Evolutionary conservation across 495 filamentous ascomycete genomes (phyloP).

Genomic region (Lasiosphaeriaceae sp.): DNA sequence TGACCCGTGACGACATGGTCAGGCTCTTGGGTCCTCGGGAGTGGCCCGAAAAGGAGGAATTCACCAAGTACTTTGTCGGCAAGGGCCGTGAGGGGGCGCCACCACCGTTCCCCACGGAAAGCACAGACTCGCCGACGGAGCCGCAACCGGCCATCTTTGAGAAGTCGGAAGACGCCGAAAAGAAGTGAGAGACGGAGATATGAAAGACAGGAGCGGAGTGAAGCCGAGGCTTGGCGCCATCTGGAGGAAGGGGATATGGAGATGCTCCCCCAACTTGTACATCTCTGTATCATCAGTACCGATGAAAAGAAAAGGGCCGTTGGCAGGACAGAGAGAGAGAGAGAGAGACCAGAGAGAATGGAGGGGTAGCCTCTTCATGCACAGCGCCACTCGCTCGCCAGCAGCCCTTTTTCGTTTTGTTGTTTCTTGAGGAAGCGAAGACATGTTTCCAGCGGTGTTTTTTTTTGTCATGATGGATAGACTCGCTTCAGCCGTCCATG

Average conservation of each 20-base stretch:
- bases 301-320: constrained; percentile 1
- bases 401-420: constrained; percentile 3
- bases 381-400: background rate
- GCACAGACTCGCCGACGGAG: constrained; percentile 31
- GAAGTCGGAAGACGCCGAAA: background rate
- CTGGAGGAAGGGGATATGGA: background rate
- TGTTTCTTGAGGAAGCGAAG: background rate
- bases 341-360: background rate
- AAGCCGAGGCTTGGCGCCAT: background rate
- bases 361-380: background rate
- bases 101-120: constrained; percentile 52
- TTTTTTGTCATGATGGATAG: background rate
- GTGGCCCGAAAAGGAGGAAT: constrained; percentile 81
- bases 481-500: background rate
- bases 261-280: background rate
- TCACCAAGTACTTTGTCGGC: constrained; percentile 83
- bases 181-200: constrained; percentile 4
- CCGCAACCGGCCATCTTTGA: constrained; percentile 22
- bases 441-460: background rate
- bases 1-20: constrained; percentile 86
- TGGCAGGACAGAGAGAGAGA: background rate
- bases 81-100: constrained; percentile 44
- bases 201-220: background rate
- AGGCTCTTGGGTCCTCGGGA: constrained; percentile 77
- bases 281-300: constrained; percentile 2